Evolutionary conservation across 2,329 filamentous ascomycete genomes (phyloP).

Genomic region (Cladosporium sp.): DNA sequence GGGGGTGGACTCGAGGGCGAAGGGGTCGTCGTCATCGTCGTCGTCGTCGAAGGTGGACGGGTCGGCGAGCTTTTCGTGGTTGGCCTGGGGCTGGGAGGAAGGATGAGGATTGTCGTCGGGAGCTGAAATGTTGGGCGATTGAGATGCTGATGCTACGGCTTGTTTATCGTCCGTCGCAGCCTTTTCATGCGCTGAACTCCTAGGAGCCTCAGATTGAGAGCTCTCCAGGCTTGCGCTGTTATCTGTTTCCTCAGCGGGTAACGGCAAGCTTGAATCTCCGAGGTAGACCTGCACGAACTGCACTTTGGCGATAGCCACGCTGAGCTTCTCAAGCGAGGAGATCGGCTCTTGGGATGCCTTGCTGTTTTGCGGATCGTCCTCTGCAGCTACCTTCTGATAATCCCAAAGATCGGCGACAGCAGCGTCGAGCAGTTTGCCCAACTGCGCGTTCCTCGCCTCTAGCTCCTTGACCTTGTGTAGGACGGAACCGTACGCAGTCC

Average conservation of each 20-base stretch:
- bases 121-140: neutral
- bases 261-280: conserved; percentile 39
- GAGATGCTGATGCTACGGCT: too few relatives aligned
- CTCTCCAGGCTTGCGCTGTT: neutral
- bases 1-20: neutral
- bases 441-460: conserved; percentile 59
- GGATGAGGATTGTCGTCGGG: neutral
- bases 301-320: conserved; percentile 44
- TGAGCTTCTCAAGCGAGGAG: conserved; percentile 36
- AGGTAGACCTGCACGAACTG: conserved; percentile 48
- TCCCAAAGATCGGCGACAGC: conserved; percentile 58
- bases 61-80: conserved; percentile 11
- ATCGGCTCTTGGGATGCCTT: conserved; percentile 17
- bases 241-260: conserved; percentile 33
- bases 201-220: conserved; percentile 6
- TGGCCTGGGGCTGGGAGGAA: neutral
- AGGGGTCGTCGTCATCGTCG: neutral
- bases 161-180: neutral
- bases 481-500: conserved; percentile 33
- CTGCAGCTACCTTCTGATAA: conserved; percentile 45
- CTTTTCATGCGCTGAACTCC: neutral
- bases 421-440: conserved; percentile 63
- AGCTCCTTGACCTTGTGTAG: conserved; percentile 41
- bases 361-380: conserved; percentile 30
- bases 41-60: conserved; percentile 17